Base-by-base conservation (phyloP, 495 filamentous ascomycete genomes). In the Xylaria telfairii region DNA sequence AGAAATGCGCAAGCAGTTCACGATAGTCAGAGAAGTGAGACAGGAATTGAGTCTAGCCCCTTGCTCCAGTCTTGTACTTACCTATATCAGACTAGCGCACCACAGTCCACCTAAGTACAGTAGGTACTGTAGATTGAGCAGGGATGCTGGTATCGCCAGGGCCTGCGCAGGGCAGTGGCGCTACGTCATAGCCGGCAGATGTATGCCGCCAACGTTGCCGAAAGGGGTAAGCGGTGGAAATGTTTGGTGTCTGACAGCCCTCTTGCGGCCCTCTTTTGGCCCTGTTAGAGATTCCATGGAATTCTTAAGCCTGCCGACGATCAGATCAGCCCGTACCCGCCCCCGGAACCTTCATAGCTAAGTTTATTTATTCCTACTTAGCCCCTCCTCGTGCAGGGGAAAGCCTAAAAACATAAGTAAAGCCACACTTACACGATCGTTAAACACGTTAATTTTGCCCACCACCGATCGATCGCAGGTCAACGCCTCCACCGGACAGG, bases 161-260 rank as follows among this genome's bases (percentile, higher is more conserved):
- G 21, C 47, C 19, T n/a, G 47, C 34, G 34, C 34, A 3, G 34
- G 4, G 4, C n/a, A n/a, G n/a, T 15, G 9, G 49, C 24, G 17
- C 34, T 62, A 30, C 67, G 46, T 49, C 49, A 59, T 56, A 57
- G 8, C 4, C 9, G 44, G 51, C 39, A 39, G 64, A 37, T 3
- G 3, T 28, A 66, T 15, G 24, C 13, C 10, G 41, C 49, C 41
- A 65, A 47, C 34, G 0, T 8, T 53, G 39, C 59, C 62, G 8
- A 65, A 70, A 63, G 26, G n/a, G 68, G 68, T 53, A 65, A 66
- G 68, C 68, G 62, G 68, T 70, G 62, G 68, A 66, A 63, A 41
- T 70, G 57, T 63, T 65, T 46, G 12, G 61, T 57, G 28, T 21
- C 69, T 59, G 39, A 71, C 62, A 34, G 60, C 21, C 49, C 30